phyloP scores from a whole-genome alignment of 805 yeast species.

The Maudiozyma pseudohumilis region DNA sequence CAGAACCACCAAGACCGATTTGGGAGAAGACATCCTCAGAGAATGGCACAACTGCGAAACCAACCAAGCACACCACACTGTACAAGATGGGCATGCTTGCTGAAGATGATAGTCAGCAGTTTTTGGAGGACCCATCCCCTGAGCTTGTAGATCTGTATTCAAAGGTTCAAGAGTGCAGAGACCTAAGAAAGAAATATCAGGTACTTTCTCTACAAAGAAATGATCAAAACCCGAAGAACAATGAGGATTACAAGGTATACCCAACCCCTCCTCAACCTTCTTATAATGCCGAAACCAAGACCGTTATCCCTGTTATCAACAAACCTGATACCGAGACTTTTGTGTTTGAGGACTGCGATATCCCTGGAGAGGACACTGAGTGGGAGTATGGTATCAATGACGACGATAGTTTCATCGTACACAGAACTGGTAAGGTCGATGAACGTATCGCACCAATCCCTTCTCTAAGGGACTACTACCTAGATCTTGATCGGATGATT shows the following conservation, averaged over 20 bases:
- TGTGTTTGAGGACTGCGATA: slow-evolving; percentile 33
- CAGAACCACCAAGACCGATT: slow-evolving; percentile 14
- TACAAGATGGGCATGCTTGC: slow-evolving; percentile 39
- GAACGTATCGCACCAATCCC: slow-evolving; percentile 54
- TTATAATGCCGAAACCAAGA: slow-evolving; percentile 54
- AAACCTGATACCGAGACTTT: slow-evolving; percentile 36
- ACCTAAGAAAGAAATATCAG: slow-evolving; percentile 69
- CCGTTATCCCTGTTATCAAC: slow-evolving; percentile 35
- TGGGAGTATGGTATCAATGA: slow-evolving; percentile 51
- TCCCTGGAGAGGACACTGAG: slow-evolving; percentile 34
- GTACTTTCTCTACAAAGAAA: slow-evolving; percentile 61
- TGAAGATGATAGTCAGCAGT: slow-evolving; percentile 40
- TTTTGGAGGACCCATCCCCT: slow-evolving; percentile 52
- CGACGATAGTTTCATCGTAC: slow-evolving; percentile 64
- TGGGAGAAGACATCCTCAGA: not conserved
- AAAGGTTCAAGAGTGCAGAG: slow-evolving; percentile 57
- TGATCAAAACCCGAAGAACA: slow-evolving; percentile 76
- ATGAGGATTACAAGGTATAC: slow-evolving; percentile 62
- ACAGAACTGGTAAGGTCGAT: slow-evolving; percentile 26
- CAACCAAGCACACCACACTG: slow-evolving; percentile 10
- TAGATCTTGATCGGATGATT: slow-evolving; percentile 69
- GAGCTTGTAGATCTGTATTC: slow-evolving; percentile 56
- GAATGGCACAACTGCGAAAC: not conserved
- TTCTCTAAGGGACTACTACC: slow-evolving; percentile 73
- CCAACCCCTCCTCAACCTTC: slow-evolving; percentile 94